Evolutionary conservation across 176 grass and related monocot genomes (phyloP), one percentile per base, ranked within the genome.

Genomic region (Zoysia japonica): DNA sequence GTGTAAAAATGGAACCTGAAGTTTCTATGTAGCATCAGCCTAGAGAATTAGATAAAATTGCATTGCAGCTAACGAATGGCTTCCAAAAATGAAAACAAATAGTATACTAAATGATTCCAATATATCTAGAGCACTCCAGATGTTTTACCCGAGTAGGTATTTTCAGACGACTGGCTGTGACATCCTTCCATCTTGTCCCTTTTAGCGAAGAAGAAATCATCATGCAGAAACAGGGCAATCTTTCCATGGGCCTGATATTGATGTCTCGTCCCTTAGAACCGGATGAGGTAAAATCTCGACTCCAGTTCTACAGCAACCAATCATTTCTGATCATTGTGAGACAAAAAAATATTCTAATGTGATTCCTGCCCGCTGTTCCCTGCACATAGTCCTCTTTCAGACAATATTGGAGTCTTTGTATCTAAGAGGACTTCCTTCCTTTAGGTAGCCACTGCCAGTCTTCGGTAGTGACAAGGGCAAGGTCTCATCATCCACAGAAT

Each of bases 391-490:
- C 28, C 28, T 72, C 19, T 47, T 77, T 89, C 67, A 85, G 37
- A 68, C 19, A 7, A 61, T 77, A 72, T 80, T 81, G 11, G 70
- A 85, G n/a, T 72, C 38, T 72, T 89, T 89, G 44, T 89, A 87
- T 87, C 89, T 91, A 73, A 81, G 77, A 80, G 78, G 52, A 73
- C 81, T 13, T 7, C 65, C 77, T 81, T 87, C 52, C 61, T 81
- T 83, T 66, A 80, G 66, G 65, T 70, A 86, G 61, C 12, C 74
- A 77, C 78, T 84, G 14, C 81, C 85, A 47, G 54, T 64, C 75
- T 90, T 88, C 41, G 85, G 75, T 59, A 83, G 61, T 79, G 85
- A 87, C 41, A 87, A n/a, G 5, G 72, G 72, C 67, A 88, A 67
- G 37, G 82, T 77, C n/a, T 85, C 82, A 0, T 89, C 84, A 76